phyloP scores from a whole-genome alignment of 495 filamentous ascomycete species.

The Aspergillus campestris region DNA sequence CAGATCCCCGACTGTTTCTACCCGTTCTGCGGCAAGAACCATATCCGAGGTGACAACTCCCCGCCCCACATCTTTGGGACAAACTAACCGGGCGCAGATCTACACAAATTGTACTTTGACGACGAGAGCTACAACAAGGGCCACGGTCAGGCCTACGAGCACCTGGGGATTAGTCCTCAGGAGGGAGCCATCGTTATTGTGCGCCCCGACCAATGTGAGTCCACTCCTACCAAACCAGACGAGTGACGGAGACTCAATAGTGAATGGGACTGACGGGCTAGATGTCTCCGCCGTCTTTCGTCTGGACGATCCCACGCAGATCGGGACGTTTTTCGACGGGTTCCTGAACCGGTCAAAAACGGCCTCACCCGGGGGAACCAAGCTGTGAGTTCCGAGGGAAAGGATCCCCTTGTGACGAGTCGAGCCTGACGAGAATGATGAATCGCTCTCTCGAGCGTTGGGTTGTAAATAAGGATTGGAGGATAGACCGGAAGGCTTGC shows the following conservation, averaged over 20 bases:
- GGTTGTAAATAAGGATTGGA: too few relatives aligned
- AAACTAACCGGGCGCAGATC: slow-evolving; percentile 24
- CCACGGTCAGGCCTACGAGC: slow-evolving; percentile 57
- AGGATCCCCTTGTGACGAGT: too few relatives aligned
- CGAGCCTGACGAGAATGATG: too few relatives aligned
- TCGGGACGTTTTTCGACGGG: slow-evolving; percentile 36
- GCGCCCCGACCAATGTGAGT: slow-evolving; percentile 61
- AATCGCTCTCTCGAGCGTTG: too few relatives aligned
- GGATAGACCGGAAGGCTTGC: too few relatives aligned
- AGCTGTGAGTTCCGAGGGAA: slow-evolving; percentile 3
- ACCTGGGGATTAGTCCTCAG: slow-evolving; percentile 46
- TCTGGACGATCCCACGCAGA: slow-evolving; percentile 23
- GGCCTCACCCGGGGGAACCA: slow-evolving; percentile 3
- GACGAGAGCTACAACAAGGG: slow-evolving; percentile 57
- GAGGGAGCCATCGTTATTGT: slow-evolving; percentile 52
- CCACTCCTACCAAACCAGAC: not conserved
- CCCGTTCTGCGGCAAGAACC: slow-evolving; percentile 49
- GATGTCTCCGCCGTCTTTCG: slow-evolving; percentile 31
- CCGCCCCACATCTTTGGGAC: too few relatives aligned
- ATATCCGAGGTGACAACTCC: slow-evolving; percentile 42
- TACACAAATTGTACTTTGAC: slow-evolving; percentile 58
- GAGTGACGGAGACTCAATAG: not conserved
- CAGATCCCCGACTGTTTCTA: slow-evolving; percentile 52
- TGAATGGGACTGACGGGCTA: not conserved
- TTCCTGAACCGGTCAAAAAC: slow-evolving; percentile 23